Evolutionary conservation across 345 rosid genomes (phyloP).

Genomic region (Salix viminalis): DNA sequence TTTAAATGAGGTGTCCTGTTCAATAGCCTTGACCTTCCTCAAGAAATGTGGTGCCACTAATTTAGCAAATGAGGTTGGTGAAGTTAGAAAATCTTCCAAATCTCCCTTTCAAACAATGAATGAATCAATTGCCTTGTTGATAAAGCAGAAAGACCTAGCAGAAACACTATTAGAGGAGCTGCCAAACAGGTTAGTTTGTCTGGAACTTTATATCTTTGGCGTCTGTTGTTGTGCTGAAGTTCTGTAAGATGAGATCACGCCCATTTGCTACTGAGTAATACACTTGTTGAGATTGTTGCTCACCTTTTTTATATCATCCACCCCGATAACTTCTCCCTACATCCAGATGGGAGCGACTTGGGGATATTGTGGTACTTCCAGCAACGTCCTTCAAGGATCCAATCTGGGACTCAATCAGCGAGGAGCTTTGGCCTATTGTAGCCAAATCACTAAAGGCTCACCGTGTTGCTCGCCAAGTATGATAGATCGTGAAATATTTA

Average conservation of each 20-base stretch:
- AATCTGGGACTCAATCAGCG: slow-evolving; percentile 56
- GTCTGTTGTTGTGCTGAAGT: neutral
- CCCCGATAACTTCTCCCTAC: slow-evolving; percentile 2
- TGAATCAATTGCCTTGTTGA: slow-evolving; percentile 48
- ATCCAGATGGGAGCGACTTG: slow-evolving; percentile 84
- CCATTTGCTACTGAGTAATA: too few relatives aligned
- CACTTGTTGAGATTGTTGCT: too few relatives aligned
- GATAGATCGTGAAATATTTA: slow-evolving; percentile 9
- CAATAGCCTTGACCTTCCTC: slow-evolving; percentile 52
- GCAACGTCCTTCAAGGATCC: slow-evolving; percentile 72
- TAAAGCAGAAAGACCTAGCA: slow-evolving; percentile 48
- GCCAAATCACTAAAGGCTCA: slow-evolving; percentile 56
- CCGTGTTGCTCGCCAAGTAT: slow-evolving; percentile 82
- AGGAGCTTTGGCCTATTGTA: slow-evolving; percentile 69
- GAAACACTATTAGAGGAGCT: slow-evolving; percentile 56
- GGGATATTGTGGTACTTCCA: slow-evolving; percentile 85
- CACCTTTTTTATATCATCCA: neutral
- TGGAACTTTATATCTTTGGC: slow-evolving; percentile 9
- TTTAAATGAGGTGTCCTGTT: slow-evolving; percentile 44
- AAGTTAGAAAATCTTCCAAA: slow-evolving; percentile 49
- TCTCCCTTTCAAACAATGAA: slow-evolving; percentile 59
- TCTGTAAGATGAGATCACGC: neutral
- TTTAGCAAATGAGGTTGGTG: slow-evolving; percentile 44
- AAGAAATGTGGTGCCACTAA: slow-evolving; percentile 55
- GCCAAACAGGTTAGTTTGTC: slow-evolving; percentile 56